Conservation (phyloP, 352 stramenopile species). For the Vaucheria bursata region DNA sequence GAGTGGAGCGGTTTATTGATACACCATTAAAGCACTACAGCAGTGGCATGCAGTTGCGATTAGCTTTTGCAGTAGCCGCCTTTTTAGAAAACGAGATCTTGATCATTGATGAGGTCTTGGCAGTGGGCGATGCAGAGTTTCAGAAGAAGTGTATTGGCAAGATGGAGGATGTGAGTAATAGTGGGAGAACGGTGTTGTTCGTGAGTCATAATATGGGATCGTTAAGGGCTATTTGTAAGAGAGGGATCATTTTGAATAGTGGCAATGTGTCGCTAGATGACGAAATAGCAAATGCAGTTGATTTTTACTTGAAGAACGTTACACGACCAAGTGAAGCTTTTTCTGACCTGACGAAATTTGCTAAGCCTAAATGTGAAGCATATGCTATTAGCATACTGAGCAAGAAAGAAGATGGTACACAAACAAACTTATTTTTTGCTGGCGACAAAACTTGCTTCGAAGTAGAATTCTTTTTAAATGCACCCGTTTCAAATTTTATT, state of each 20-base stretch:
- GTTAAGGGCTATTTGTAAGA: not conserved
- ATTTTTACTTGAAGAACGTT: too few species aligned
- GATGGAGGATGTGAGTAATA: not conserved
- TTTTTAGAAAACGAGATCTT: constrained; percentile 6
- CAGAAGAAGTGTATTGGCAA: constrained; percentile 15
- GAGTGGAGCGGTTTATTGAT: constrained; percentile 5
- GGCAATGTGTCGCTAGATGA: too few species aligned
- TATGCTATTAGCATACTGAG: too few species aligned
- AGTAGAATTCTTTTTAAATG: too few species aligned
- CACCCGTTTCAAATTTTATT: too few species aligned
- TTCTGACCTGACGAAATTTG: too few species aligned
- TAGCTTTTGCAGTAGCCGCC: constrained; percentile 1
- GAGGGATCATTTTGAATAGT: not conserved
- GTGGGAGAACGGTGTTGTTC: not conserved
- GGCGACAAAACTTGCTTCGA: too few species aligned
- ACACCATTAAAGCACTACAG: constrained; percentile 11
- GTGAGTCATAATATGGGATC: constrained; percentile 1
- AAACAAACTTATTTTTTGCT: too few species aligned
- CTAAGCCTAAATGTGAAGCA: too few species aligned
- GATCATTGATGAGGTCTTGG: constrained; percentile 8
- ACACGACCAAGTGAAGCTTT: too few species aligned
- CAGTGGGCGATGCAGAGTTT: not conserved
- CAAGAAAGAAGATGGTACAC: too few species aligned
- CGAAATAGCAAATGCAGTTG: too few species aligned
- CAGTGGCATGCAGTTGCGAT: constrained; percentile 5